phyloP scores from a whole-genome alignment of 352 stramenopile species.

The Blastocystis sp. region DNA sequence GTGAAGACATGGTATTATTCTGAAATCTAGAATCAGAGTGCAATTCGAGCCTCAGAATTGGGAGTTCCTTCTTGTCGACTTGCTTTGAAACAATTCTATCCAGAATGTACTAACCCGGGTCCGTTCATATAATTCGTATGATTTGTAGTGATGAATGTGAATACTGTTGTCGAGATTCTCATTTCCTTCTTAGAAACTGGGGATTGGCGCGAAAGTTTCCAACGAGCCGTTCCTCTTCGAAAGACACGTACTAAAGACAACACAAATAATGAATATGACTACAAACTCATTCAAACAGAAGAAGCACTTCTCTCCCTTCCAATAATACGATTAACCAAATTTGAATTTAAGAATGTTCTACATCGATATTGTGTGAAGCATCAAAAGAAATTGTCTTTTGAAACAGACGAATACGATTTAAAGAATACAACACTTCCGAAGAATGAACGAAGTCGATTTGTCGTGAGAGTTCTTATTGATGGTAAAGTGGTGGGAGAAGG shows the following conservation, averaged over 20 bases:
- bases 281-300: not conserved
- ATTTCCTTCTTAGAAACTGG: not conserved
- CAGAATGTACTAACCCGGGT: conserved; percentile 27
- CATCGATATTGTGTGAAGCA: not conserved
- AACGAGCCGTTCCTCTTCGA: not conserved
- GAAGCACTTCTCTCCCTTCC: not conserved
- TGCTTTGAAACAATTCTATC: conserved; percentile 17
- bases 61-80: not conserved
- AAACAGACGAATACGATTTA: not conserved
- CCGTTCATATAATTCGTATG: not conserved
- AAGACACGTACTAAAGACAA: not conserved
- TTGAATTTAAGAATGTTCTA: conserved; percentile 32
- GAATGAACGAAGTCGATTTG: not conserved
- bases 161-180: conserved; percentile 45
- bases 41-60: conserved; percentile 1
- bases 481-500: not conserved
- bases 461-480: not conserved
- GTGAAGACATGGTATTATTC: not conserved
- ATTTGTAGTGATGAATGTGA: conserved; percentile 28
- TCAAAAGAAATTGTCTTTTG: conserved; percentile 6
- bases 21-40: conserved; percentile 26
- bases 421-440: not conserved
- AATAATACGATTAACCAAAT: not conserved
- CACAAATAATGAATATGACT: not conserved
- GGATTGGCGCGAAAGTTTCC: not conserved